Base-by-base conservation (phyloP, 768 basidiomycete species). In the Amanita rubescens region DNA sequence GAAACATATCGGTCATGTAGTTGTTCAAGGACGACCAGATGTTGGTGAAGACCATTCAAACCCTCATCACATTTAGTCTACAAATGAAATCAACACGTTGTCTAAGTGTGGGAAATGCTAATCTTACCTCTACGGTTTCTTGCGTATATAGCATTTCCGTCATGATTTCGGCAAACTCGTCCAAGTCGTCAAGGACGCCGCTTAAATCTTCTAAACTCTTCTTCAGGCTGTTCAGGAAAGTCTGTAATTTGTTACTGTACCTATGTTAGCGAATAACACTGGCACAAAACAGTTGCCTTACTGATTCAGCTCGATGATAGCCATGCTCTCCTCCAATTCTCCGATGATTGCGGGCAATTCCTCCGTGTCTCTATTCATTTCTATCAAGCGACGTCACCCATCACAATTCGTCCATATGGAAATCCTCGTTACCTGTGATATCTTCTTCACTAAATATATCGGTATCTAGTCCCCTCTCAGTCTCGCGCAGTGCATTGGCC, bases 81-180 rank as follows among this genome's bases (percentile, higher is more conserved):
- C 15, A 15, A 43, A 32, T 42, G 49, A 11, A 15, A 24, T 43
- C 17, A 43, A 8, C 17, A 17, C 33, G 17, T 20, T 44, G 43
- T 15, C 22, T 19, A 5, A 35, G 34, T 22, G 43, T 32, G 33
- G 12, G 22, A 39, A 43, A 52, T 25, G 22, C 24, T 17, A 48
- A 57, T 19, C 69, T 15, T 46, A 87, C 87, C 76, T 91, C 86
- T 5, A 88, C 78, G 5, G 68, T 66, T 50, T 86, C 78, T 62
- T 90, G 87, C 12, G 75, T 78, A 39, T 77, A 74, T 5, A 92
- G 65, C 85, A 92, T 89, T 49, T 85, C 84, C 0, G 73, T 71
- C 83, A 92, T 89, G 49, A 90, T 87, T 17, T 85, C 82, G 1
- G 83, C 90, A 3, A 92, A 74, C 58, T 85, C 82, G 44, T 91